Evolutionary conservation across 2,329 filamentous ascomycete genomes (phyloP).

Genomic region (Epichloe elymi): DNA sequence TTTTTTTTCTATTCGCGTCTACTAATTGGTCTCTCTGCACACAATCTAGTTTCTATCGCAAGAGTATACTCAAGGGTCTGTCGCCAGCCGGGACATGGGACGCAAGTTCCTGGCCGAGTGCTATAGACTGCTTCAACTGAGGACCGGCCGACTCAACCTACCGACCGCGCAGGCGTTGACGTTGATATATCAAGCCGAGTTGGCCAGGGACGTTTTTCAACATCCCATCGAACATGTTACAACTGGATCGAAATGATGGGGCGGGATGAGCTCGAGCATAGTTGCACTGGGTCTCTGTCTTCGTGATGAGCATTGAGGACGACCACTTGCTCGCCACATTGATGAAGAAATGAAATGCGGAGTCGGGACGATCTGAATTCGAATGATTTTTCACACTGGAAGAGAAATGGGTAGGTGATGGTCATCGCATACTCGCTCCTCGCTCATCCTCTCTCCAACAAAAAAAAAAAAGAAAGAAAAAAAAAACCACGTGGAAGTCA

Average conservation of each 20-base stretch:
- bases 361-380: background rate
- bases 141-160: background rate
- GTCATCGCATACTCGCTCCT: too few relatives aligned
- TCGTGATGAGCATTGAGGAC: too few relatives aligned
- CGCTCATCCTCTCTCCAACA: too few relatives aligned
- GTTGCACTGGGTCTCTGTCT: background rate
- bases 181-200: constrained; percentile 4
- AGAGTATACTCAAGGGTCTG: background rate
- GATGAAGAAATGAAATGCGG: background rate
- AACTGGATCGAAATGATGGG: background rate
- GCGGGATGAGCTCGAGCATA: background rate
- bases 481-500: background rate
- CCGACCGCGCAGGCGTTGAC: constrained; percentile 1
- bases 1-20: background rate
- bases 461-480: too few relatives aligned
- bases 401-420: too few relatives aligned
- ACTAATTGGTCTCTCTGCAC: background rate
- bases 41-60: background rate
- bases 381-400: too few relatives aligned
- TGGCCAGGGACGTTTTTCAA: background rate
- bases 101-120: background rate
- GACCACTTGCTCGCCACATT: background rate
- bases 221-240: background rate
- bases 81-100: background rate
- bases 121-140: background rate